phyloP scores from a whole-genome alignment of 805 yeast genomes.

The Starmera quercuum region DNA sequence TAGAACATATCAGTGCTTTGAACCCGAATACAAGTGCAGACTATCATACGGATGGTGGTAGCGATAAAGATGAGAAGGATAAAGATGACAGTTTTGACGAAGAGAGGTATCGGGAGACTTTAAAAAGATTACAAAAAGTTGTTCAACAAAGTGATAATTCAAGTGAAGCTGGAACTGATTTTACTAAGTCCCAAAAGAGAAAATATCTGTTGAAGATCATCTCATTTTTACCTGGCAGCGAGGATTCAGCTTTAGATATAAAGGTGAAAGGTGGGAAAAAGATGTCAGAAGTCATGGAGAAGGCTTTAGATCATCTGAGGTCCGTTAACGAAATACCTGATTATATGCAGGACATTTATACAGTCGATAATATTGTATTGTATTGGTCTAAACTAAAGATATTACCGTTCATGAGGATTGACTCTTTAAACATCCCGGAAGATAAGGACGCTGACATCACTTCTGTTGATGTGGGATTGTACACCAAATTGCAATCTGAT shows the following conservation, averaged over 20 bases:
- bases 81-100: slow-evolving; percentile 1
- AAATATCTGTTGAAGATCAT: slow-evolving; percentile 8
- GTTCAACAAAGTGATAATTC: not conserved
- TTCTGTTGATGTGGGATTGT: slow-evolving; percentile 9
- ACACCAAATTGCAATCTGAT: slow-evolving; percentile 11
- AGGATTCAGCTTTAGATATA: slow-evolving; percentile 4
- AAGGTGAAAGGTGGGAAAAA: slow-evolving; percentile 12
- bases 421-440: slow-evolving; percentile 9
- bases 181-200: slow-evolving; percentile 1
- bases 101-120: not conserved
- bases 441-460: slow-evolving; percentile 4
- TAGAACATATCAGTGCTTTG: too few relatives aligned
- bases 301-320: slow-evolving; percentile 5
- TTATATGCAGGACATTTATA: not conserved
- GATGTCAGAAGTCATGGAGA: slow-evolving; percentile 7
- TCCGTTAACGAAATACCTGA: not conserved
- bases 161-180: not conserved
- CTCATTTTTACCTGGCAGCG: slow-evolving; percentile 16
- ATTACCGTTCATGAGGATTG: slow-evolving; percentile 17
- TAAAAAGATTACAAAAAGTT: not conserved
- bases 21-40: not conserved
- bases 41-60: not conserved
- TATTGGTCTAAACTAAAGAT: slow-evolving; percentile 16
- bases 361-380: slow-evolving; percentile 7
- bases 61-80: slow-evolving; percentile 1